phyloP scores from a whole-genome alignment of 2,329 filamentous ascomycete species.

The Diaporthe sp. region DNA sequence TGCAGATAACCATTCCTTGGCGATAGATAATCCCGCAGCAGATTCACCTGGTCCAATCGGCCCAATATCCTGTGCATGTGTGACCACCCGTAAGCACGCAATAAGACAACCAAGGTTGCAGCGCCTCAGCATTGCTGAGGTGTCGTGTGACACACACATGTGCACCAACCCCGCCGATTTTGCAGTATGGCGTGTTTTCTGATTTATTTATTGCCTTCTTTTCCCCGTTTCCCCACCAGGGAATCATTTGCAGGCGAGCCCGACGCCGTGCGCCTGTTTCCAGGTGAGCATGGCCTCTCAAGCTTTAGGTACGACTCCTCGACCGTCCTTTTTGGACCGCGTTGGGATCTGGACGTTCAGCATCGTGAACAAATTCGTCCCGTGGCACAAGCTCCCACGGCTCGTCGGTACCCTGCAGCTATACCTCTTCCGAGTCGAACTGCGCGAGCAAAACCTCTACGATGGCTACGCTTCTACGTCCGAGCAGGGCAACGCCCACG shows the following conservation, averaged over 20 bases:
- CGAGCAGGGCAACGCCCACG: conserved; percentile 53
- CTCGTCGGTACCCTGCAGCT: conserved; percentile 59
- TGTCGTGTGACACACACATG: conserved; percentile 10
- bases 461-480: conserved; percentile 56
- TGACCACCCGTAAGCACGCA: conserved; percentile 5
- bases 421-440: conserved; percentile 56
- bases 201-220: not conserved
- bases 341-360: conserved; percentile 16
- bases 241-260: not conserved
- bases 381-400: conserved; percentile 55
- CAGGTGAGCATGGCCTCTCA: conserved; percentile 12
- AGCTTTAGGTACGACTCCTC: conserved; percentile 2
- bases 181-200: not conserved
- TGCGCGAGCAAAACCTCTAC: conserved; percentile 59
- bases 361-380: conserved; percentile 5
- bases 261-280: not conserved
- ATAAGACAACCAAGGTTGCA: not conserved
- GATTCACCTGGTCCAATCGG: conserved; percentile 1
- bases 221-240: not conserved
- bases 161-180: not conserved
- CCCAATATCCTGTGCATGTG: not conserved
- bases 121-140: not conserved
- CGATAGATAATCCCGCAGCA: conserved; percentile 12
- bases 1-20: conserved; percentile 25
- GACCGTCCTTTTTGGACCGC: conserved; percentile 2